These are phyloP conservation scores for Circinella umbellata DNA, from an alignment of 371 early-diverging fungal species.

Conservation along the genomic window DNA sequence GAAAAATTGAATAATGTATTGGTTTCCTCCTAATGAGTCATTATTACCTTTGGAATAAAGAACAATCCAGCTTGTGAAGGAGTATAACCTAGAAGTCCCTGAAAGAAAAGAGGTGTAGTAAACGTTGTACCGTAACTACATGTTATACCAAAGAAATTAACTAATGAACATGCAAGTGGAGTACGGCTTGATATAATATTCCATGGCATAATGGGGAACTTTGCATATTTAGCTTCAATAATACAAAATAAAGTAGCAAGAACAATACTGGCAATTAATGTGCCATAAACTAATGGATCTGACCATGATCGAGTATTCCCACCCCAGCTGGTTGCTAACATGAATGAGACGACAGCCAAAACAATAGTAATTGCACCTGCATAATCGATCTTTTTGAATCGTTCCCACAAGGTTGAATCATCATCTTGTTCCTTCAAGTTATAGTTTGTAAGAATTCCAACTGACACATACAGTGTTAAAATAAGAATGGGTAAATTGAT, in stretches of 20 bases:
- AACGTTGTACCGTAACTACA: constrained; percentile 35
- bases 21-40: too few relatives aligned
- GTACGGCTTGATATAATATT: constrained; percentile 43
- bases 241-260: constrained; percentile 53
- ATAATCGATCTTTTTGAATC: constrained; percentile 68
- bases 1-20: too few relatives aligned
- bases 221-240: constrained; percentile 63
- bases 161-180: constrained; percentile 41
- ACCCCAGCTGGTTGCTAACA: constrained; percentile 70
- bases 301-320: constrained; percentile 65
- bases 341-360: constrained; percentile 53
- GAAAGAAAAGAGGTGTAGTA: constrained; percentile 45
- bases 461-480: constrained; percentile 55
- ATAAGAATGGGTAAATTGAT: constrained; percentile 76
- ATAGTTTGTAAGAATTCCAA: constrained; percentile 39
- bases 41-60: constrained; percentile 34
- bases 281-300: constrained; percentile 61
- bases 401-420: constrained; percentile 48
- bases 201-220: constrained; percentile 66
- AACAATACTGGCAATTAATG: constrained; percentile 51
- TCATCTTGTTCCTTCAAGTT: constrained; percentile 39
- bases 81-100: constrained; percentile 38
- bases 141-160: constrained; percentile 44
- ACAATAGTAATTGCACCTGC: constrained; percentile 61
- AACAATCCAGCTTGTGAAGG: constrained; percentile 47